Evolutionary conservation across 2,329 filamentous ascomycete species (phyloP), one percentile per base, ranked within the genome.

Genomic region (Diaporthe sp.): DNA sequence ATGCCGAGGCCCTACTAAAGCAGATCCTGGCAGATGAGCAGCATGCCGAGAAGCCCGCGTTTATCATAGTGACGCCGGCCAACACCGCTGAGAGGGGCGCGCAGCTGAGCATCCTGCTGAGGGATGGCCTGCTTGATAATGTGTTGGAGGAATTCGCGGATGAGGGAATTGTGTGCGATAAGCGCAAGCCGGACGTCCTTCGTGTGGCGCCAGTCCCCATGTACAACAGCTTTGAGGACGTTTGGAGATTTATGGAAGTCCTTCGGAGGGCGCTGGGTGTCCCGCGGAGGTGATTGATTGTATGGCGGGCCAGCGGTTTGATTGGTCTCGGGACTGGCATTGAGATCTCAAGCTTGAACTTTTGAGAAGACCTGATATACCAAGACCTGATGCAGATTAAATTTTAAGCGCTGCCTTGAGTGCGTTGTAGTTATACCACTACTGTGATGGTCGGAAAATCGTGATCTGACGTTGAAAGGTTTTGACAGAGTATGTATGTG

Each of bases 111-210:
- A 84, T 98, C 12, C 82, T 93, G 68, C 85, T 97, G 25, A 84
- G 88, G 25, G 87, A 90, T 0, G 94, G 93, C 0, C 80, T 97
- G 69, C 83, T 97, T 72, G 94, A 96, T n/a, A 81, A 81, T 9
- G 90, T 97, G 3, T 88, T 91, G 74, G 84, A 86, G 56, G 87
- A 87, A 37, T 82, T 98, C 37, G 90, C 94, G 78, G 87, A 90
- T 17, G 88, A 90, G 2, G 94, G 93, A 1, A 91, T 97, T 3
- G 89, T 97, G 1, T 91, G 94, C 50, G 95, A 98, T 81, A 94
- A 97, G 87, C 87, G 95, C 74, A 94, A 94, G 82, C 95, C 96
- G 1, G 92, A 96, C 80, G 95, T 98, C 22, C 92, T 98, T 68
- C 87, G 95, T 2, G 91, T 97, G 1, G 94, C 95, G 2, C 95